Percentiles rank a stretch among this genome's conserved stretches.
These are phyloP conservation scores for Suhomyces emberorum DNA, from an alignment of 805 yeast species.

Conservation along the genomic window DNA sequence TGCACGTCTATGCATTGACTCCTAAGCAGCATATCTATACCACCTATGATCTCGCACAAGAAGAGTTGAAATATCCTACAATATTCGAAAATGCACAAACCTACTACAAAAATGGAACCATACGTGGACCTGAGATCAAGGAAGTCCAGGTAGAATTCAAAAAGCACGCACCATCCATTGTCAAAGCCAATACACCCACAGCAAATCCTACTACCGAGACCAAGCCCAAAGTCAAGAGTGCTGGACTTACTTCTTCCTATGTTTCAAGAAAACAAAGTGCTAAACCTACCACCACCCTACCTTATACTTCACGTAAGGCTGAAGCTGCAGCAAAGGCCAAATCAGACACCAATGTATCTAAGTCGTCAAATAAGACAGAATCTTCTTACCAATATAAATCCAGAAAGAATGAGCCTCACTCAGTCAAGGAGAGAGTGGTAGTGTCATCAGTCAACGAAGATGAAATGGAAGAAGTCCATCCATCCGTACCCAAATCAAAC, in stretches of 20 bases:
- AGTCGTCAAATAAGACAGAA: constrained; percentile 3
- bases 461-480: constrained; percentile 2
- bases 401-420: constrained; percentile 27
- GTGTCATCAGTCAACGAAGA: constrained; percentile 17
- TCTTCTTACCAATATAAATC: constrained; percentile 30
- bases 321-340: constrained; percentile 16
- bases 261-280: constrained; percentile 16
- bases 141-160: background rate
- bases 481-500: background rate
- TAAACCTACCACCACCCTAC: constrained; percentile 11
- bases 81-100: constrained; percentile 13
- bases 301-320: constrained; percentile 20
- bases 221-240: constrained; percentile 5
- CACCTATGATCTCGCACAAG: constrained; percentile 17
- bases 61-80: constrained; percentile 14
- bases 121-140: constrained; percentile 28
- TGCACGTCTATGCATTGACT: constrained; percentile 40
- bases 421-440: constrained; percentile 36
- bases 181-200: background rate
- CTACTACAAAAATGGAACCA: constrained; percentile 28
- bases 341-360: constrained; percentile 30
- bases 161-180: background rate
- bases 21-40: constrained; percentile 8
- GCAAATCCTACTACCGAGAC: background rate
- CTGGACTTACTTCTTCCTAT: constrained; percentile 24